A percentile compares a stretch with the other conserved stretches of the same genome.
phyloP scores from a whole-genome alignment of 2,329 filamentous ascomycete species.

The Zymoseptoria brevis region DNA sequence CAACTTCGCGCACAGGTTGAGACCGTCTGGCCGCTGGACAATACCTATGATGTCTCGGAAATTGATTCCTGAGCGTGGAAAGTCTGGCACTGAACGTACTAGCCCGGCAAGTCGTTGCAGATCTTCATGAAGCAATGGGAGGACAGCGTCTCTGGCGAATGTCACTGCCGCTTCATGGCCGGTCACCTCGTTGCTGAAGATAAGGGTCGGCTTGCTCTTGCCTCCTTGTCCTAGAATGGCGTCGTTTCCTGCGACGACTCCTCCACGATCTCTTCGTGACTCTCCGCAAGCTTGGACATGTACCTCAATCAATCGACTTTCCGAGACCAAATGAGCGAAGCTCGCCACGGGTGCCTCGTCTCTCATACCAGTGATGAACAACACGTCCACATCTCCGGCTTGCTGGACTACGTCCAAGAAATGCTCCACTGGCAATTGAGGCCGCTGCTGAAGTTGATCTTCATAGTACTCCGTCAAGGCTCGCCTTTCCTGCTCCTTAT shows the following conservation, averaged over 20 bases:
- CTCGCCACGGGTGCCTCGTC: conserved; percentile 49
- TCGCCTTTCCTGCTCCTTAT: conserved; percentile 54
- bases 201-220: conserved; percentile 34
- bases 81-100: conserved; percentile 43
- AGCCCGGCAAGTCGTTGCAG: conserved; percentile 43
- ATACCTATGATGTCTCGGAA: conserved; percentile 55
- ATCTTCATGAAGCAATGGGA: conserved; percentile 42
- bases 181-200: conserved; percentile 44
- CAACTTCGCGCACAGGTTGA: conserved; percentile 46
- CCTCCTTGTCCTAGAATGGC: conserved; percentile 10
- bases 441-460: conserved; percentile 36
- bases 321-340: conserved; percentile 49
- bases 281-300: conserved; percentile 37
- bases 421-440: conserved; percentile 44
- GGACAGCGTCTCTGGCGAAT: conserved; percentile 24
- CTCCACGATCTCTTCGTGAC: conserved; percentile 33
- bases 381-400: conserved; percentile 42
- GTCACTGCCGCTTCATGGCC: conserved; percentile 15
- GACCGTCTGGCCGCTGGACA: conserved; percentile 43
- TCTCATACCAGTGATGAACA: conserved; percentile 57
- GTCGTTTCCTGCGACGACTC: conserved; percentile 14
- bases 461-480: conserved; percentile 47
- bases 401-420: conserved; percentile 42
- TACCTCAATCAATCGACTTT: conserved; percentile 48
- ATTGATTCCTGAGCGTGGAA: conserved; percentile 44